phyloP scores from a whole-genome alignment of 1,139 yeast genomes.

The Kurtzmaniella quercitrusa region DNA sequence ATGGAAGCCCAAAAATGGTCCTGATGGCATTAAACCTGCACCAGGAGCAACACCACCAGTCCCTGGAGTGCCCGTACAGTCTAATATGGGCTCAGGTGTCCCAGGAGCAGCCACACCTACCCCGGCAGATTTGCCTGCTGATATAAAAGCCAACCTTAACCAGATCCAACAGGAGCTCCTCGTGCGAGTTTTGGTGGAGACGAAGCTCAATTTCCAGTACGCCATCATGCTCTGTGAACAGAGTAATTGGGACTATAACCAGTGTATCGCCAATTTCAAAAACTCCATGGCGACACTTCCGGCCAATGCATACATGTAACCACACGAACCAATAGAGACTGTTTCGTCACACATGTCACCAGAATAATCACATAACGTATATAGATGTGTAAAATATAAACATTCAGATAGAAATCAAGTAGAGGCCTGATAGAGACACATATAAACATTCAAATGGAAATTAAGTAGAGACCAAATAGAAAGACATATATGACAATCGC shows the following conservation, averaged over 20 bases:
- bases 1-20: conserved; percentile 36
- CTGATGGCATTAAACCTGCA: conserved; percentile 12
- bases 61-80: conserved; percentile 12
- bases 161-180: conserved; percentile 64
- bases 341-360: background rate
- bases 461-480: too few relatives aligned
- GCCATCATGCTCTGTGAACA: conserved; percentile 85
- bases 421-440: too few relatives aligned
- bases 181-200: conserved; percentile 62
- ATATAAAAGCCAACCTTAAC: conserved; percentile 47
- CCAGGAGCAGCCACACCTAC: conserved; percentile 24
- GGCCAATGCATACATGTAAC: conserved; percentile 31
- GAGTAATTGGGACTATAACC: conserved; percentile 77
- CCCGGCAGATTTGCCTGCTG: conserved; percentile 44
- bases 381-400: background rate
- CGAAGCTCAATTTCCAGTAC: conserved; percentile 72
- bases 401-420: background rate
- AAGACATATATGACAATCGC: too few relatives aligned
- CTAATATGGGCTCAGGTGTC: conserved; percentile 11
- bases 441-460: too few relatives aligned
- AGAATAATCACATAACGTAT: background rate
- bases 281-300: conserved; percentile 50
- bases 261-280: conserved; percentile 68
- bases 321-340: background rate
- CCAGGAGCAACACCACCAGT: conserved; percentile 11